A percentile compares a stretch with the other conserved stretches of the same genome.
Evolutionary conservation across 441 rosid genomes (phyloP).

Genomic region (Pelargonium myrrhifolium): DNA sequence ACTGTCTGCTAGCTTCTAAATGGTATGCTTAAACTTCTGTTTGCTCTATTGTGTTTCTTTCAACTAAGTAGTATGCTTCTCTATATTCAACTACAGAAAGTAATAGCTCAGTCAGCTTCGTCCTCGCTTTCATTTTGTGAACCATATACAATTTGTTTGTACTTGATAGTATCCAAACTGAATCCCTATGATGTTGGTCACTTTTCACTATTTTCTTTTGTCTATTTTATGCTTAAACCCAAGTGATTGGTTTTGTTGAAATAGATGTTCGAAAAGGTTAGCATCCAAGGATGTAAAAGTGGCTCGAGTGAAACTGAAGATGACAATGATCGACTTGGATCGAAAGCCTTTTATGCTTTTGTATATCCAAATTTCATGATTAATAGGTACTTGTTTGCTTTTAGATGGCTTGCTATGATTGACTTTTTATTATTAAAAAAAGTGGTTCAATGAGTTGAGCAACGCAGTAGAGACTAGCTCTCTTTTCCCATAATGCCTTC

Average conservation of each 20-base stretch:
- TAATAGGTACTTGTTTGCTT: constrained; percentile 44
- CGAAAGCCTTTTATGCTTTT: constrained; percentile 69
- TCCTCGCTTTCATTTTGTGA: not conserved
- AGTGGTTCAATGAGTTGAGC: no score
- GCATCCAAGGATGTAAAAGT: constrained; percentile 76
- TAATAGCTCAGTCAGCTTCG: no score
- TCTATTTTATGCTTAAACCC: not conserved
- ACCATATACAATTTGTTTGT: not conserved
- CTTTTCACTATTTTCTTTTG: not conserved
- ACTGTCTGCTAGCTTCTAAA: not conserved
- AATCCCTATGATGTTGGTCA: not conserved
- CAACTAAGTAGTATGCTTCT: no score
- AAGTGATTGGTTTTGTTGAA: constrained; percentile 15
- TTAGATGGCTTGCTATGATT: not conserved
- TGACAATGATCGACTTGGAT: constrained; percentile 58
- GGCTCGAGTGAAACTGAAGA: constrained; percentile 31
- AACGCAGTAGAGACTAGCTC: no score
- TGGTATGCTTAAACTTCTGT: not conserved
- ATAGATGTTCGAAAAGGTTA: constrained; percentile 62
- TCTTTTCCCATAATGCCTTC: no score
- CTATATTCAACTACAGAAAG: no score
- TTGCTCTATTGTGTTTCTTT: not conserved
- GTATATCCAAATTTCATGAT: constrained; percentile 92
- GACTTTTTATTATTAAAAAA: not conserved
- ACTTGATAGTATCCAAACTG: not conserved